A percentile compares a stretch with the other conserved stretches of the same genome.
Conservation (phyloP, 2,329 filamentous ascomycete genomes). For the Aspergillus sp. region DNA sequence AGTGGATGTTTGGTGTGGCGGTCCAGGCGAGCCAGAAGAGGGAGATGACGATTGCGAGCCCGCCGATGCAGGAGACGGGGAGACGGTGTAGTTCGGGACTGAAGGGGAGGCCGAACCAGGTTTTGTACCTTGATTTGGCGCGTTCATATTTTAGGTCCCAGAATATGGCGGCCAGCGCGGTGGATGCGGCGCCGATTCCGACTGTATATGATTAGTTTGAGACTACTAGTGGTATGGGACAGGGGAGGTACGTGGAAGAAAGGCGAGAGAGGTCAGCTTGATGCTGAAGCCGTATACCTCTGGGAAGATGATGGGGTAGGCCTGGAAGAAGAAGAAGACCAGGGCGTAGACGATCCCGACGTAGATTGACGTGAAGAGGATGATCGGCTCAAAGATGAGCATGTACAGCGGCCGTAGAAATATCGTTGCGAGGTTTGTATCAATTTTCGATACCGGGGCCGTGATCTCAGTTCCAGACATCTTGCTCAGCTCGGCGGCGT, state of each 20-base stretch:
- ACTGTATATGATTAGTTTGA: conserved; percentile 37
- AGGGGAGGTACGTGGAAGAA: conserved; percentile 56
- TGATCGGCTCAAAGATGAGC: conserved; percentile 70
- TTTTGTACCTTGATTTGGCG: conserved; percentile 44
- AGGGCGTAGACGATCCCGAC: conserved; percentile 69
- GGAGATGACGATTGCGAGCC: conserved; percentile 58
- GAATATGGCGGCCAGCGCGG: conserved; percentile 61
- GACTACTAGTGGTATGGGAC: no score
- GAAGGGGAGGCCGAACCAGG: conserved; percentile 52
- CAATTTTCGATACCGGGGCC: conserved; percentile 60
- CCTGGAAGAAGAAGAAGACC: conserved; percentile 74
- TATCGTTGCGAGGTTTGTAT: conserved; percentile 62
- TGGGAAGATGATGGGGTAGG: conserved; percentile 70
- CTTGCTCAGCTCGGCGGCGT: conserved; percentile 59
- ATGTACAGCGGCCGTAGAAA: conserved; percentile 71
- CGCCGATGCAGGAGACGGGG: conserved; percentile 69
- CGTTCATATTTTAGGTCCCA: conserved; percentile 63
- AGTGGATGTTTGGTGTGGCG: conserved; percentile 49
- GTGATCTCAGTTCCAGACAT: conserved; percentile 48
- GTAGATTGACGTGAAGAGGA: conserved; percentile 68
- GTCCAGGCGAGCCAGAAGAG: conserved; percentile 62
- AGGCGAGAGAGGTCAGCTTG: conserved; percentile 65
- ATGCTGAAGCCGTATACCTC: conserved; percentile 63
- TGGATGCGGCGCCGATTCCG: conserved; percentile 60
- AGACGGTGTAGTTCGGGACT: conserved; percentile 63